These are phyloP conservation scores for Apiotrichum brassicae DNA, from an alignment of 1,284 basidiomycete species.

Conservation along the genomic window DNA sequence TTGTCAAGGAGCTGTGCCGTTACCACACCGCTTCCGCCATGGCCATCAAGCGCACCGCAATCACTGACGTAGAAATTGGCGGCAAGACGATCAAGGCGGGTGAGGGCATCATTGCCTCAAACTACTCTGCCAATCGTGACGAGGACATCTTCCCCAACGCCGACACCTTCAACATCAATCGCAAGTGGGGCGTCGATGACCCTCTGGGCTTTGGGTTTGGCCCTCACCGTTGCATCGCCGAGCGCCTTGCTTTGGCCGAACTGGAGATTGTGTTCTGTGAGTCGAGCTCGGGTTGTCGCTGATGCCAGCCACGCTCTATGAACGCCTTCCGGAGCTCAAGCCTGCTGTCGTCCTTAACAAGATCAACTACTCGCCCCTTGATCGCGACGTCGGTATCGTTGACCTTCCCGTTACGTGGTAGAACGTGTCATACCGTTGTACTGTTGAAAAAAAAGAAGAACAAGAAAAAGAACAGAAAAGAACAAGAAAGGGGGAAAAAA, in stretches of 20 bases:
- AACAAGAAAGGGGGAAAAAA: too few relatives aligned
- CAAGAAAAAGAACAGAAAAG: too few relatives aligned
- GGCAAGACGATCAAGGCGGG: constrained; percentile 7
- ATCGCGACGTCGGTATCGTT: constrained; percentile 7
- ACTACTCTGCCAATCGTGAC: constrained; percentile 14
- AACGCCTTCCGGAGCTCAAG: constrained; percentile 7
- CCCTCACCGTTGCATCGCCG: constrained; percentile 11
- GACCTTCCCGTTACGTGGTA: constrained; percentile 8
- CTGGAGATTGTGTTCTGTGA: constrained; percentile 7
- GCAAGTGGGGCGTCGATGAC: constrained; percentile 5
- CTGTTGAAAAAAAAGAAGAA: too few relatives aligned
- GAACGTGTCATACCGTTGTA: too few relatives aligned
- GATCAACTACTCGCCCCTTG: constrained; percentile 9
- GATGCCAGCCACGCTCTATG: constrained; percentile 6
- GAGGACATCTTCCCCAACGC: constrained; percentile 6
- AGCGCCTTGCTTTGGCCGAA: constrained; percentile 10
- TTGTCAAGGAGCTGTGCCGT: constrained; percentile 13
- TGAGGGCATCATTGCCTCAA: constrained; percentile 13
- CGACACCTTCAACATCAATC: constrained; percentile 10
- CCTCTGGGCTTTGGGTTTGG: constrained; percentile 9
- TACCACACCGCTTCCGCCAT: constrained; percentile 12
- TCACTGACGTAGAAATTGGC: constrained; percentile 5
- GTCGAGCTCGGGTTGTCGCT: background rate
- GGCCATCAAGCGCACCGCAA: constrained; percentile 12
- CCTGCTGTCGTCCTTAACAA: constrained; percentile 5